These are phyloP conservation scores for Colletotrichum higginsianum DNA, from an alignment of 2,329 filamentous ascomycete species.

Conservation along the genomic window DNA sequence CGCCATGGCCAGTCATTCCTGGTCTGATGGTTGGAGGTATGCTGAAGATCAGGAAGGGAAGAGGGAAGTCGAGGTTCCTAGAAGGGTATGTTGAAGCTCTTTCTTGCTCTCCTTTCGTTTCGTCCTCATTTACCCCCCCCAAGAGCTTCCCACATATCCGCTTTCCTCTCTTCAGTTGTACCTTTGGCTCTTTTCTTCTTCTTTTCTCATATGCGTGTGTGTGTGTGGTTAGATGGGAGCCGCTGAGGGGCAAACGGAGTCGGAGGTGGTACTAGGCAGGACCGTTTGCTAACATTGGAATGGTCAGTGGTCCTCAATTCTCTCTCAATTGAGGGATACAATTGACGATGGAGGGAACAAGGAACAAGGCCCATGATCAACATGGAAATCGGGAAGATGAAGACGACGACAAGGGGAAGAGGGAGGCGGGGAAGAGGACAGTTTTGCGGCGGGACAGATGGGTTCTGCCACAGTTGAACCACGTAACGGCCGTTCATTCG, in stretches of 20 bases:
- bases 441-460: slow-evolving; percentile 30
- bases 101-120: slow-evolving; percentile 9
- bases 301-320: slow-evolving; percentile 28
- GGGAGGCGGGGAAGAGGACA: slow-evolving; percentile 10
- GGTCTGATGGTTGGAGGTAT: slow-evolving; percentile 14
- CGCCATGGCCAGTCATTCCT: slow-evolving; percentile 20
- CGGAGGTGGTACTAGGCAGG: not conserved
- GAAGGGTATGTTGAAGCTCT: slow-evolving; percentile 28
- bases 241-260: slow-evolving; percentile 24
- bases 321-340: slow-evolving; percentile 4
- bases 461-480: slow-evolving; percentile 41
- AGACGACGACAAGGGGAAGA: slow-evolving; percentile 6
- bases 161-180: not conserved
- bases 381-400: not conserved
- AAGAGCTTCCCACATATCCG: slow-evolving; percentile 1
- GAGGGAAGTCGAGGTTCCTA: slow-evolving; percentile 4
- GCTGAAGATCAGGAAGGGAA: not conserved
- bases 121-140: not conserved
- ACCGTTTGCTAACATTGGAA: slow-evolving; percentile 32
- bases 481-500: slow-evolving; percentile 42
- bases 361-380: slow-evolving; percentile 1
- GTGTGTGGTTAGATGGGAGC: slow-evolving; percentile 8
- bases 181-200: not conserved
- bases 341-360: not conserved
- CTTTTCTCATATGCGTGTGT: not conserved